Percentiles rank a stretch among this genome's conserved stretches.
Conservation (phyloP, 169 alveolate genomes). For the Theileria luwenshuni region DNA sequence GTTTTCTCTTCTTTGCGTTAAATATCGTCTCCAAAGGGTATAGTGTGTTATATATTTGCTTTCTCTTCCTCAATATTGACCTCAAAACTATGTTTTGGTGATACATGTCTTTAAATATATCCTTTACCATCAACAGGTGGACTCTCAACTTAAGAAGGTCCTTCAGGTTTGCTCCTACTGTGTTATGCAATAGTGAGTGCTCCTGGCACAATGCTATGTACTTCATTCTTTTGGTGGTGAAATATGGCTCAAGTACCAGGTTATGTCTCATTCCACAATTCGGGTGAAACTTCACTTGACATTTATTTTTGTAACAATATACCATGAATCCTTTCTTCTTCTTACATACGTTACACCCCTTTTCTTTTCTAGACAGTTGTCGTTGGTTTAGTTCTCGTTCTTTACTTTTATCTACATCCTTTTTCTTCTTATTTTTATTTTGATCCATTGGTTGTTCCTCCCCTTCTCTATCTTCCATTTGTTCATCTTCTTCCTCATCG, state of each 20-base stretch:
- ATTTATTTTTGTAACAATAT: conserved; percentile 39
- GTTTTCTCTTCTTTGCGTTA: not conserved
- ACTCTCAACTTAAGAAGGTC: conserved; percentile 30
- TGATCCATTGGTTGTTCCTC: no score
- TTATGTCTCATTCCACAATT: conserved; percentile 38
- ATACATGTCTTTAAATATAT: conserved; percentile 36
- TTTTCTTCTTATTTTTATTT: no score
- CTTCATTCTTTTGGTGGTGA: conserved; percentile 26
- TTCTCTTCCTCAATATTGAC: conserved; percentile 69
- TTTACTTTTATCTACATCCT: not conserved
- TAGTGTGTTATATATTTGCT: conserved; percentile 68
- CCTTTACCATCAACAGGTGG: conserved; percentile 26
- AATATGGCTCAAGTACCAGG: conserved; percentile 41
- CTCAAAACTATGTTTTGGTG: conserved; percentile 66
- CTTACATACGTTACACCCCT: conserved; percentile 32
- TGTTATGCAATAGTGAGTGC: conserved; percentile 42
- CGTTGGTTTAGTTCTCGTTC: not conserved
- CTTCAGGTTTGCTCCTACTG: conserved; percentile 54
- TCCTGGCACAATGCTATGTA: conserved; percentile 56
- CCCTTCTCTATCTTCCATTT: not conserved
- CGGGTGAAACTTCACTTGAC: conserved; percentile 44
- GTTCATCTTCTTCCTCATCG: not conserved
- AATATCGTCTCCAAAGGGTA: conserved; percentile 53
- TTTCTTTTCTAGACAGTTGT: not conserved
- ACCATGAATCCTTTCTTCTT: conserved; percentile 30